These are phyloP conservation scores for Cyclostephanos invisitatus DNA, from an alignment of 108 stramenopile genomes.

Conservation along the genomic window DNA sequence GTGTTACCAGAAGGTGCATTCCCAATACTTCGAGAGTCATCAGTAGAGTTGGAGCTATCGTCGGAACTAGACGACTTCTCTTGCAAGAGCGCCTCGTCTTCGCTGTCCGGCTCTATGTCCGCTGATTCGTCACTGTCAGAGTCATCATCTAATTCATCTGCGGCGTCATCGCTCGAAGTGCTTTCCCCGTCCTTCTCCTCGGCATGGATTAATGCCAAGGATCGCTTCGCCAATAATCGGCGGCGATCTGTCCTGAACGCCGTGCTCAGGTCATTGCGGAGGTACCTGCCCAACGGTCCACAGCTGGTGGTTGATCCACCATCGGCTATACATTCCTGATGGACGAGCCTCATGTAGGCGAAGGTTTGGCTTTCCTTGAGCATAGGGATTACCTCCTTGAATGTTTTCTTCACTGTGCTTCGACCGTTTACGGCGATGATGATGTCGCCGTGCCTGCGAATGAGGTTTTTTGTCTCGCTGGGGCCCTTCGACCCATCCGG, in stretches of 20 bases:
- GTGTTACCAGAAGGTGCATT: background rate
- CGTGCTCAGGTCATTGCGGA: slow-evolving; percentile 55
- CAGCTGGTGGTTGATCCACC: slow-evolving; percentile 66
- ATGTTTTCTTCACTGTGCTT: slow-evolving; percentile 75
- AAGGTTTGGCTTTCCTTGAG: slow-evolving; percentile 64
- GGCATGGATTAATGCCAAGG: slow-evolving; percentile 35
- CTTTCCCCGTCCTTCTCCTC: slow-evolving; percentile 48
- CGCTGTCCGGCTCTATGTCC: slow-evolving; percentile 76
- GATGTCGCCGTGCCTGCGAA: slow-evolving; percentile 70
- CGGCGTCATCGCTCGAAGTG: slow-evolving; percentile 43
- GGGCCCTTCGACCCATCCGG: slow-evolving; percentile 76
- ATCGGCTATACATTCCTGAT: slow-evolving; percentile 40
- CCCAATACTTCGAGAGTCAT: slow-evolving; percentile 2
- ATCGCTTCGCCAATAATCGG: slow-evolving; percentile 64
- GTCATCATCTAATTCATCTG: slow-evolving; percentile 67
- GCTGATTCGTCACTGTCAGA: slow-evolving; percentile 58
- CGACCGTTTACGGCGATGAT: slow-evolving; percentile 86
- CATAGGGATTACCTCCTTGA: slow-evolving; percentile 76
- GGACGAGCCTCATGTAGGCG: slow-evolving; percentile 79
- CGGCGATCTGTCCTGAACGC: slow-evolving; percentile 71
- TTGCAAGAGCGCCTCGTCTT: slow-evolving; percentile 68
- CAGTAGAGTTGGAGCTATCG: slow-evolving; percentile 13
- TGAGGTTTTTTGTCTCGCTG: slow-evolving; percentile 61
- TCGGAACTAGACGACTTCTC: slow-evolving; percentile 23
- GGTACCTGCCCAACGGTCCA: slow-evolving; percentile 66